phyloP scores from a whole-genome alignment of 148 eudicot genomes.

The Silene conica region DNA sequence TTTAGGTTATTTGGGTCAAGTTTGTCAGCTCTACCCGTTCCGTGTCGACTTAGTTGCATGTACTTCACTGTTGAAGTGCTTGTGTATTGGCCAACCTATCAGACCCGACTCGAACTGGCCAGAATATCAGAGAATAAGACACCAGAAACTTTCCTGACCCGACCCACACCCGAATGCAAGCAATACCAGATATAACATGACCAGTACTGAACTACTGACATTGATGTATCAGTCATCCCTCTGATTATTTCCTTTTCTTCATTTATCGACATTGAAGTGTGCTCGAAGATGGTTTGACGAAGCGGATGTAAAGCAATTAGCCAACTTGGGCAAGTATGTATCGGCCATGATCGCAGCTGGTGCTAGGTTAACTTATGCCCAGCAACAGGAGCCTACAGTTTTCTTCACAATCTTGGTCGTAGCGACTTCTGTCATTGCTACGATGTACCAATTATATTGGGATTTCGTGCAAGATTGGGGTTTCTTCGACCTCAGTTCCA shows the following conservation, averaged over 20 bases:
- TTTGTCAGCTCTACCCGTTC: too few relatives aligned
- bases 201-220: too few relatives aligned
- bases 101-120: too few relatives aligned
- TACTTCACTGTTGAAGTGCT: too few relatives aligned
- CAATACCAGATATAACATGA: too few relatives aligned
- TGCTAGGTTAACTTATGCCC: slow-evolving; percentile 66
- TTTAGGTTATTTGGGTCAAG: too few relatives aligned
- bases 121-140: too few relatives aligned
- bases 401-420: slow-evolving; percentile 55
- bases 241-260: neutral
- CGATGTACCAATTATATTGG: slow-evolving; percentile 90
- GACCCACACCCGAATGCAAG: neutral
- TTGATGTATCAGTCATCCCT: neutral
- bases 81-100: neutral
- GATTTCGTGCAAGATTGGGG: slow-evolving; percentile 98
- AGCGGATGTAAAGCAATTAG: slow-evolving; percentile 48
- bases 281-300: slow-evolving; percentile 91
- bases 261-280: slow-evolving; percentile 40
- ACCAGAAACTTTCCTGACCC: neutral
- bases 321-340: slow-evolving; percentile 89
- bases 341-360: slow-evolving; percentile 99
- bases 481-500: slow-evolving; percentile 54
- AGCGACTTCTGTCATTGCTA: slow-evolving; percentile 68
- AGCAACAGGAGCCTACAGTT: slow-evolving; percentile 38
- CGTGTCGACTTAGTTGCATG: too few relatives aligned